Conservation (phyloP, 164 flowering plant species). For the Nelumbo lutea region DNA sequence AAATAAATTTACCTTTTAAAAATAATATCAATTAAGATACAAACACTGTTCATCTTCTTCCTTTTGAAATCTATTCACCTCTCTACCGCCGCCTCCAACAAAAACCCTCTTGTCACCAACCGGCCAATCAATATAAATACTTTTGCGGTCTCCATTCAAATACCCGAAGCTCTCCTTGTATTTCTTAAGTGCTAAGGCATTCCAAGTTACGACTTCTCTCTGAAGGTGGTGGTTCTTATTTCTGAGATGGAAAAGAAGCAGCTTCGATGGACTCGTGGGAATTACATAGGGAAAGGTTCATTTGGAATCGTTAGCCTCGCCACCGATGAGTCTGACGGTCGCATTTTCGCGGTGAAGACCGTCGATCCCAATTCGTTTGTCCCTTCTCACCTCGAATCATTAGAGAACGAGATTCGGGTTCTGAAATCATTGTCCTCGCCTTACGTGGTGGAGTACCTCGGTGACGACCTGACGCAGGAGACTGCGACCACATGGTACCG, state of each 20-base stretch:
- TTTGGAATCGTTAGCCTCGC: slow-evolving; percentile 54
- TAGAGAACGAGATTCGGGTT: slow-evolving; percentile 61
- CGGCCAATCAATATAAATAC: no score
- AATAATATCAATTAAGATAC: no score
- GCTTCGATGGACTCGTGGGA: slow-evolving; percentile 45
- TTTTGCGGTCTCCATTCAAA: no score
- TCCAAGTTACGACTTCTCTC: no score
- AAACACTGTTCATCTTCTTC: no score
- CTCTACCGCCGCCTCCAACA: no score
- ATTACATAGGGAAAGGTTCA: slow-evolving; percentile 55
- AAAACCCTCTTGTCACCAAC: no score
- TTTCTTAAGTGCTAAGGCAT: no score
- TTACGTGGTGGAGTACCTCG: slow-evolving; percentile 14
- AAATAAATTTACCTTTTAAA: no score
- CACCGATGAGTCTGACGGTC: slow-evolving; percentile 18
- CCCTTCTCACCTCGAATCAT: slow-evolving; percentile 23
- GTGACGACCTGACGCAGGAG: slow-evolving; percentile 43
- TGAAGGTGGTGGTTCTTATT: no score
- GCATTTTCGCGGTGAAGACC: slow-evolving; percentile 70
- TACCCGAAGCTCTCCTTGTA: no score
- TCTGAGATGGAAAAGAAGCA: background rate
- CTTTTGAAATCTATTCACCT: no score
- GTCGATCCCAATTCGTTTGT: slow-evolving; percentile 18
- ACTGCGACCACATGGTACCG: slow-evolving; percentile 13
- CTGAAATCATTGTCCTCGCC: slow-evolving; percentile 49